These are phyloP conservation scores for Lichina pygmaea DNA, from an alignment of 495 filamentous ascomycete genomes.

Conservation along the genomic window DNA sequence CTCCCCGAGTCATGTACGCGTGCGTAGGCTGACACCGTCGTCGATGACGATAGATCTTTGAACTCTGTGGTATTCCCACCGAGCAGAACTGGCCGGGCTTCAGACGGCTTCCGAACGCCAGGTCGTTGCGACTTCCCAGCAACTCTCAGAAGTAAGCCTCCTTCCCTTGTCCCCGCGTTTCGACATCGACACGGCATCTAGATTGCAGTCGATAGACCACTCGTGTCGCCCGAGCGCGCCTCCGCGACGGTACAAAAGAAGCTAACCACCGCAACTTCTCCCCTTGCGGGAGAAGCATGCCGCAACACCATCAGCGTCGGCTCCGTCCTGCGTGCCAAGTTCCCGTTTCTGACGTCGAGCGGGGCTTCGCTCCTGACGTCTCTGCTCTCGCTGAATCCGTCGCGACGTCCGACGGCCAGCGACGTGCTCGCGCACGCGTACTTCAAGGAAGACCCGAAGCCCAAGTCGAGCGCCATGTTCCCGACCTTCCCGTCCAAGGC, in stretches of 20 bases:
- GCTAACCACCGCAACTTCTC: background rate
- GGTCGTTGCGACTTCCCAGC: slow-evolving; percentile 51
- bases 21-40: background rate
- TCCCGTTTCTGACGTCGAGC: slow-evolving; percentile 54
- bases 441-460: slow-evolving; percentile 56
- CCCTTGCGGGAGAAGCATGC: too few relatives aligned
- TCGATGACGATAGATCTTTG: slow-evolving; percentile 36
- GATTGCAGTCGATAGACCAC: background rate
- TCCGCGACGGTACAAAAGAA: background rate
- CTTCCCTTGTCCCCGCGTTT: slow-evolving; percentile 11
- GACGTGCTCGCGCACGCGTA: slow-evolving; percentile 55
- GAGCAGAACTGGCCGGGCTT: slow-evolving; percentile 70
- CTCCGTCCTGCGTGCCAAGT: slow-evolving; percentile 35
- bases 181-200: background rate
- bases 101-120: slow-evolving; percentile 69
- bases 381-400: slow-evolving; percentile 54
- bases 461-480: slow-evolving; percentile 10
- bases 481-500: slow-evolving; percentile 69
- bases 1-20: background rate
- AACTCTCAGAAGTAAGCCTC: slow-evolving; percentile 4
- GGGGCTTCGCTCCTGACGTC: slow-evolving; percentile 40
- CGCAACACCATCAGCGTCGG: slow-evolving; percentile 5
- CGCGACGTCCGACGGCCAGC: slow-evolving; percentile 36
- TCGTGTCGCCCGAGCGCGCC: background rate
- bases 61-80: slow-evolving; percentile 70